phyloP scores from a whole-genome alignment of 1,139 yeast species.

The Candida sp. region DNA sequence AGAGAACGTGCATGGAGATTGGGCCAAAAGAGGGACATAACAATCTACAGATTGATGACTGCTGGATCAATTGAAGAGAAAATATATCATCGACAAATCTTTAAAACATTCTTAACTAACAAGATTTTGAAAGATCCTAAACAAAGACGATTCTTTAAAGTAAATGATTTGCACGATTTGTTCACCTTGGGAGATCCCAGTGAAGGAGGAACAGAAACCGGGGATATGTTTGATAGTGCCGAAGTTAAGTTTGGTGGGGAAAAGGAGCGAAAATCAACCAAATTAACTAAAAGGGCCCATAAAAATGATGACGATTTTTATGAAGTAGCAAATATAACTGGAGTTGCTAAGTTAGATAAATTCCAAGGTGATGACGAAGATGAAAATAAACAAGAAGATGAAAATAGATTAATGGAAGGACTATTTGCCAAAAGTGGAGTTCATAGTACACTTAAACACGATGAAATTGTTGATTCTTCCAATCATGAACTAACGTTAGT shows the following conservation, averaged over 20 bases:
- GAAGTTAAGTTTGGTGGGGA: slow-evolving; percentile 37
- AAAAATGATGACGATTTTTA: slow-evolving; percentile 53
- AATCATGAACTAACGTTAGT: slow-evolving; percentile 49
- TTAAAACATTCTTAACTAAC: slow-evolving; percentile 90
- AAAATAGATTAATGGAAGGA: slow-evolving; percentile 67
- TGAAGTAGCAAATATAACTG: slow-evolving; percentile 49
- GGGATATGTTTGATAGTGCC: slow-evolving; percentile 56
- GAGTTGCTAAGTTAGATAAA: slow-evolving; percentile 52
- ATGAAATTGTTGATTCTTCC: slow-evolving; percentile 62
- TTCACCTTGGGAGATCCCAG: slow-evolving; percentile 79
- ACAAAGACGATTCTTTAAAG: slow-evolving; percentile 88
- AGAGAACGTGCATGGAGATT: slow-evolving; percentile 97
- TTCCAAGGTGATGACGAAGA: slow-evolving; percentile 43
- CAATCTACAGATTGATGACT: slow-evolving; percentile 86
- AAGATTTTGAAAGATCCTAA: slow-evolving; percentile 95
- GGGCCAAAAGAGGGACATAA: slow-evolving; percentile 93
- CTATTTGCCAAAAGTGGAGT: slow-evolving; percentile 71
- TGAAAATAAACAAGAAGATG: slow-evolving; percentile 29
- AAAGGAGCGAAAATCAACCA: slow-evolving; percentile 20
- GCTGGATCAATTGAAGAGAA: slow-evolving; percentile 97
- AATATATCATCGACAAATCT: slow-evolving; percentile 93
- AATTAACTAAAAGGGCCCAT: slow-evolving; percentile 21
- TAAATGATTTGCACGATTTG: slow-evolving; percentile 86
- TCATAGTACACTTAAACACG: slow-evolving; percentile 77
- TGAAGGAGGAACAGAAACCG: slow-evolving; percentile 64